Evolutionary conservation across 2,329 filamentous ascomycete species (phyloP).

Genomic region (Clarireedia monteithiana): DNA sequence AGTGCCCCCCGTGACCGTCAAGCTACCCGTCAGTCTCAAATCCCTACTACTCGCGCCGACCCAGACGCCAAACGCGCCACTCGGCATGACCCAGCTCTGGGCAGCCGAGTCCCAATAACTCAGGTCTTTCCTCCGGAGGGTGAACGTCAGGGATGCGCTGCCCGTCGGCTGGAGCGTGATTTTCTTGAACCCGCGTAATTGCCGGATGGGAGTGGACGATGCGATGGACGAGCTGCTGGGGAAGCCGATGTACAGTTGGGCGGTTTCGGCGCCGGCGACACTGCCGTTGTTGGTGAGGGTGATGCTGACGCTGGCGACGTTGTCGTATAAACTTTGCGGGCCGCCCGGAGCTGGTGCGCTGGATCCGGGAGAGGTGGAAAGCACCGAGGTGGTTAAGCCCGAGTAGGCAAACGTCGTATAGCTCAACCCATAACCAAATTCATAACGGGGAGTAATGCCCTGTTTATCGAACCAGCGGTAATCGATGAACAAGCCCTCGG

Average conservation of each 20-base stretch:
- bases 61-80: constrained; percentile 15
- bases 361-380: constrained; percentile 9
- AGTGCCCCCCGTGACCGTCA: neutral
- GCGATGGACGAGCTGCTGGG: constrained; percentile 35
- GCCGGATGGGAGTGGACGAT: constrained; percentile 39
- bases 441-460: constrained; percentile 30
- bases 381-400: constrained; percentile 9
- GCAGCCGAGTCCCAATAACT: constrained; percentile 54
- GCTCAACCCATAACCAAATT: constrained; percentile 43
- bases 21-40: constrained; percentile 18
- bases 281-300: constrained; percentile 55
- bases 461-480: constrained; percentile 44
- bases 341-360: constrained; percentile 33
- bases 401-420: constrained; percentile 44
- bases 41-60: constrained; percentile 24
- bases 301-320: constrained; percentile 49
- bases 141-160: constrained; percentile 38
- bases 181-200: constrained; percentile 59
- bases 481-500: constrained; percentile 43
- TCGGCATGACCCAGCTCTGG: constrained; percentile 48
- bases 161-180: constrained; percentile 40
- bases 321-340: constrained; percentile 54
- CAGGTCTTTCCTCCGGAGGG: constrained; percentile 35
- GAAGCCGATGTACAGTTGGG: constrained; percentile 37
- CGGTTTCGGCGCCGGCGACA: constrained; percentile 42